Evolutionary conservation across 2,329 filamentous ascomycete species (phyloP).

Genomic region (Colletotrichum sp.): DNA sequence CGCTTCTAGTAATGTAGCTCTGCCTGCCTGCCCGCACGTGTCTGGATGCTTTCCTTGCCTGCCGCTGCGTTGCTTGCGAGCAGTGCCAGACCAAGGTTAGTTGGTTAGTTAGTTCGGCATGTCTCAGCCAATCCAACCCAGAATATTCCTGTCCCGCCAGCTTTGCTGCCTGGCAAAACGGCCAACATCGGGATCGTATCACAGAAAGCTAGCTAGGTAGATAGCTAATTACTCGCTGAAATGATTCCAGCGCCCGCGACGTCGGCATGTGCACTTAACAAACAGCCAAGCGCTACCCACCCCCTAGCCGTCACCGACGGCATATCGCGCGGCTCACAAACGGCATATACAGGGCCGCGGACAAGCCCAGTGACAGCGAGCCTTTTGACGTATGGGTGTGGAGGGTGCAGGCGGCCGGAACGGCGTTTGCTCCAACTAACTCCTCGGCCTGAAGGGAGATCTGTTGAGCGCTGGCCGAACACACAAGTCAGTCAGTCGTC

Average conservation of each 20-base stretch:
- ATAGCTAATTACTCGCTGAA: background rate
- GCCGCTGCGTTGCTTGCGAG: background rate
- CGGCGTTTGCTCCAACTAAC: too few species aligned
- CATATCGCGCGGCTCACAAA: too few species aligned
- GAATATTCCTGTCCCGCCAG: background rate
- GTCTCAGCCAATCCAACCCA: background rate
- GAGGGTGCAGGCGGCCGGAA: background rate
- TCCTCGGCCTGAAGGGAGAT: too few species aligned
- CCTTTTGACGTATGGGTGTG: background rate
- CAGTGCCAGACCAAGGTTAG: too few species aligned
- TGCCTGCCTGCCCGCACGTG: background rate
- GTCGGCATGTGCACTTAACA: background rate
- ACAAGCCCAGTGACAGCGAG: too few species aligned
- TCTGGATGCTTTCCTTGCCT: background rate
- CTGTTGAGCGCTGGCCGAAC: background rate
- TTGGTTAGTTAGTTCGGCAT: background rate
- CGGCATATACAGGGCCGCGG: too few species aligned
- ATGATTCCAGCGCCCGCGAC: background rate
- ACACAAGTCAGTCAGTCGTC: too few species aligned
- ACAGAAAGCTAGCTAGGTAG: background rate
- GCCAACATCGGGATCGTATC: background rate
- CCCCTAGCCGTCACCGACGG: background rate
- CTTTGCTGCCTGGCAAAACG: background rate
- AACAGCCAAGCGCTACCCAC: background rate
- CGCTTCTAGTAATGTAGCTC: background rate